phyloP scores from a whole-genome alignment of 164 flowering plant genomes.

The Aristolochia fimbriata region DNA sequence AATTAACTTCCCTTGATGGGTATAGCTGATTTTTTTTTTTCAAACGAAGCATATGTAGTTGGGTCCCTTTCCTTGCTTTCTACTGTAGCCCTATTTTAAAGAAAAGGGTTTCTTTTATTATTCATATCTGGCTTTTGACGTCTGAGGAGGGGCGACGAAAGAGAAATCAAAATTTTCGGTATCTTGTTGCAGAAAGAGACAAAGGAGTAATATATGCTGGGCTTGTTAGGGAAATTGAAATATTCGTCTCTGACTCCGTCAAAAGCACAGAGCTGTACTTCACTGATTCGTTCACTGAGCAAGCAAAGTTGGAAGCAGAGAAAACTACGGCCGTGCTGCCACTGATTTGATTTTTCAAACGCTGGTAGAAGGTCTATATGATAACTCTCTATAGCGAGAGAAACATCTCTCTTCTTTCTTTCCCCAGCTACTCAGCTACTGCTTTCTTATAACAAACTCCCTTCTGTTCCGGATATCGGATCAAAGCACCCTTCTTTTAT shows the following conservation, averaged over 20 bases:
- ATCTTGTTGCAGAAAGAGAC: not conserved
- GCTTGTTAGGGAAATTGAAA: too few relatives aligned
- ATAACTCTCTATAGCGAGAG: too few relatives aligned
- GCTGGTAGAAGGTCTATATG: too few relatives aligned
- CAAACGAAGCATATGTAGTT: not conserved
- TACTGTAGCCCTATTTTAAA: not conserved
- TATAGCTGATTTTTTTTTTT: slow-evolving; percentile 2
- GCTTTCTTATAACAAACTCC: too few relatives aligned
- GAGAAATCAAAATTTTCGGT: not conserved
- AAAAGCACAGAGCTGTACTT: not conserved
- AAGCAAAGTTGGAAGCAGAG: too few relatives aligned
- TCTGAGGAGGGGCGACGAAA: not conserved
- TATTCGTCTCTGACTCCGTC: not conserved
- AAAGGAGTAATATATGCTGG: not conserved
- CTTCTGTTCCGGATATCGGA: too few relatives aligned
- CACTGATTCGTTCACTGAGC: too few relatives aligned
- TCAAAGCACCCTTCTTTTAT: too few relatives aligned
- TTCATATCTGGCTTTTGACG: not conserved
- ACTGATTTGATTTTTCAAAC: too few relatives aligned
- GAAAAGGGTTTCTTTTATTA: not conserved
- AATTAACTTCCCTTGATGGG: not conserved
- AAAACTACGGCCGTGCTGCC: too few relatives aligned
- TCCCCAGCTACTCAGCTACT: too few relatives aligned
- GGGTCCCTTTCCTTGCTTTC: slow-evolving; percentile 7
- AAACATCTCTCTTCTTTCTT: too few relatives aligned